Evolutionary conservation across 2,329 filamentous ascomycete species (phyloP), one percentile per base, ranked within the genome.

Genomic region (Fusarium algeriense): DNA sequence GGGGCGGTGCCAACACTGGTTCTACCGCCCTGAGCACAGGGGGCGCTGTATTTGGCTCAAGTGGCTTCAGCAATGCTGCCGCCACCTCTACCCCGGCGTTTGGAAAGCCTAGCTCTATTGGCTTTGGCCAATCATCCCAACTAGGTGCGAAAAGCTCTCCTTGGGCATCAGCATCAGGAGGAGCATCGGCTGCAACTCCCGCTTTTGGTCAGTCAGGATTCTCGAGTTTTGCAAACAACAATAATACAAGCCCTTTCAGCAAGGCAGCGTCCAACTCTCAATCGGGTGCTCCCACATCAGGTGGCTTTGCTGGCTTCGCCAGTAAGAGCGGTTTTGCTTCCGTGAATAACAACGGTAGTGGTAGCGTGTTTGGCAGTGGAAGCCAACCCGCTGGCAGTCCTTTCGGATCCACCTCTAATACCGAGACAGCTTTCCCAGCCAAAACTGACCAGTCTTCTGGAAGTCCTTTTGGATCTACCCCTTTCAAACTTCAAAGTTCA

Each of bases 401-500:
- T 10, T 81, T 81, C 45, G 77, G 68, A 14, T 77, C 76, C 13
- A 60, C 69, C 17, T 73, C 74, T 23, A 73, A 73, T 17, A 35
- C 58, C 28, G 75, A 75, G 14, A 77, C 75, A 14, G 74, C 75
- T 8, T 79, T 79, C 56, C 68, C 77, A 8, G 44, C 76, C 52
- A 67, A 78, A 54, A 60, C 78, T 20, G 75, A 77, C 20, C 78
- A 80, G 35, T 61, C 80, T 50, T 38, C 77, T 59, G 37, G 80
- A 78, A 74, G 60, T 54, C 78, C 67, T 11, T 86, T 88, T 75
- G 85, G 84, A 30, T 85, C 85, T n/a, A 80, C 83, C 19, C 86
- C 88, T 1, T 93, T 93, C 81, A 91, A 92, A 73, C 83, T 93
- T 19, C 86, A 87, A 41, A 90, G 89, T 34, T 90, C 88, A 3